Base-by-base conservation (phyloP, 2,329 filamentous ascomycete genomes). In the Biscogniauxia marginata region DNA sequence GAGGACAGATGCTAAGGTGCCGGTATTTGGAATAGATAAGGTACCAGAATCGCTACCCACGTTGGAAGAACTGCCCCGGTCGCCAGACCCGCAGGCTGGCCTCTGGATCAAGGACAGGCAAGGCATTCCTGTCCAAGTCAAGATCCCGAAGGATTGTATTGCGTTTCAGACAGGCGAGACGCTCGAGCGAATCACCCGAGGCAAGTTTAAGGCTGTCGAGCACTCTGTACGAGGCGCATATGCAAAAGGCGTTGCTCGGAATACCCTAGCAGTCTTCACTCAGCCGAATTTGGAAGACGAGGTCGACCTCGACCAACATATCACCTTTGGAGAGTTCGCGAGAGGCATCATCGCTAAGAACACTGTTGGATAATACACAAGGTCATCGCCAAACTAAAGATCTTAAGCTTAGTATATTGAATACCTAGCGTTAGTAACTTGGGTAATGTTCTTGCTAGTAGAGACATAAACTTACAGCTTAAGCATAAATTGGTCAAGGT, bases 81-180 rank as follows among this genome's bases (percentile, higher is more conserved):
- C 91, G 3, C 93, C 95, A 0, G 93, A 98, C 68, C 86, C 92
- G 3, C 83, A 84, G 11, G 90, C 93, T 0, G 95, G 95, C 0
- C 78, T 99, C n/a, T 98, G 97, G 77, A 96, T 98, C 75, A 89
- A 89, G 71, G 93, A 92, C 24, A 87, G 95, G 46, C 84, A 86
- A 0, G 92, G 91, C 2, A 79, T 88, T 57, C 88, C 90, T 1
- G 88, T 93, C n/a, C 95, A 98, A 74, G 91, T 98, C 64, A 86
- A 87, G 69, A 97, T 99, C 62, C 95, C 93, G 1, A 82, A 87
- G 45, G 92, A 96, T 70, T 95, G 91, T 73, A 87, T 99, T 50
- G 95, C 91, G 0, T 99, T 99, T 71, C 93, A 99, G 78, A 99
- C 93, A 0, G 95, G 93, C 2, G 91, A 97, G 75, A 88, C 93